Evolutionary conservation across 2,329 filamentous ascomycete species (phyloP), one percentile per base, ranked within the genome.

Genomic region (Arthrobotrys sphaeroides): DNA sequence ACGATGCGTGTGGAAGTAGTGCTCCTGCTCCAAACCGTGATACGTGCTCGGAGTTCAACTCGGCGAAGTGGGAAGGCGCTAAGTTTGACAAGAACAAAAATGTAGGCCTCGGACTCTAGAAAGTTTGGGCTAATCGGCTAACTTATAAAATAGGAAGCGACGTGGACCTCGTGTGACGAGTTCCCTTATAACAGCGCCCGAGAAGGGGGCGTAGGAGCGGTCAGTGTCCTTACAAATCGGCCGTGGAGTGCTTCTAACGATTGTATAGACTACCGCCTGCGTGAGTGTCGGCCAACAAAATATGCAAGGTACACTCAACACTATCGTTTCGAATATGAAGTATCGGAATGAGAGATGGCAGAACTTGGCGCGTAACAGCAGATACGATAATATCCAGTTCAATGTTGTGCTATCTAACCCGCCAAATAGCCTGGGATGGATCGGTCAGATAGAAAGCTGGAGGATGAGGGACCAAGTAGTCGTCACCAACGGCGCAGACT

Each of bases 141-240:
- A 62, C 9, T n/a, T 18, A 24, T 22, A 9, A 20, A 2, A 18
- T 36, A 62, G 59, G 62, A 67, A 42, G 62, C 47, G 12, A 67
- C 47, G 33, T 67, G 62, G 62, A 43, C 51, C 12, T 67, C 62
- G 1, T 67, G 62, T n/a, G 62, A 67, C 13, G 47, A 67, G 26
- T 67, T 67, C 22, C 47, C 62, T 1, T 67, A 55, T 31, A 67
- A 67, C 18, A 57, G 47, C 20, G 47, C 62, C 1, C 12, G 38
- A n/a, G 47, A 67, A 33, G 62, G 62, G 7, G 62, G 62, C 1
- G 47, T 43, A 43, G 62, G 47, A 13, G 62, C 62, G 20, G 62
- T 67, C 20, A 26, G 62, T 66, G 3, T 12, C 5, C 5, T 42
- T 1, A 20, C 5, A n/a, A 12, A 18, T 18, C 6, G 13, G 24